Evolutionary conservation across 2,329 filamentous ascomycete species (phyloP).

Genomic region (Chaetomium strumarium): DNA sequence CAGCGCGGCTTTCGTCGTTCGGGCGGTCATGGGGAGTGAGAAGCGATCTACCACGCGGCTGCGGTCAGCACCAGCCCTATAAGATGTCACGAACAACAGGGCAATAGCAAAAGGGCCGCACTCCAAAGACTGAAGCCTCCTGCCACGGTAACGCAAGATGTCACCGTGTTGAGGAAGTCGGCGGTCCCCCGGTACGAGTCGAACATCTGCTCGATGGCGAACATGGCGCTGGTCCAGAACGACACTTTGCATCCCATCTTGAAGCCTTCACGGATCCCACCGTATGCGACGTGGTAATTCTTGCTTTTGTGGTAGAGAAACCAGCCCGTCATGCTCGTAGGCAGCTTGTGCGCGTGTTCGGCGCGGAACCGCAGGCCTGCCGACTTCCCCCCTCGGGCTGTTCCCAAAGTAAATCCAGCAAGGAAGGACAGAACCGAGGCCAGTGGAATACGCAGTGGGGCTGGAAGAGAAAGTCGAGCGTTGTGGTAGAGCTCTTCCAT

Average conservation of each 20-base stretch:
- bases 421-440: slow-evolving; percentile 58
- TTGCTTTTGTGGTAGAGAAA: slow-evolving; percentile 99
- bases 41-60: slow-evolving; percentile 58
- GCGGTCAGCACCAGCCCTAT: slow-evolving; percentile 3
- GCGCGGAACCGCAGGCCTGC: slow-evolving; percentile 82
- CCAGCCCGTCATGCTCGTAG: slow-evolving; percentile 78
- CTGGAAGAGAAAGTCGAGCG: slow-evolving; percentile 56
- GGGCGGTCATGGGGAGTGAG: slow-evolving; percentile 66
- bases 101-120: slow-evolving; percentile 32
- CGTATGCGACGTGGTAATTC: slow-evolving; percentile 80
- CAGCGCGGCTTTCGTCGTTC: slow-evolving; percentile 74
- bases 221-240: slow-evolving; percentile 69
- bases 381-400: slow-evolving; percentile 65
- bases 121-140: slow-evolving; percentile 84
- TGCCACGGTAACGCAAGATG: slow-evolving; percentile 77
- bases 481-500: slow-evolving; percentile 32
- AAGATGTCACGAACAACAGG: background rate
- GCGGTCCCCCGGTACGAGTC: slow-evolving; percentile 64
- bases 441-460: slow-evolving; percentile 59
- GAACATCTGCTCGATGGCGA: slow-evolving; percentile 77
- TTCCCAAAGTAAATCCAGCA: slow-evolving; percentile 65
- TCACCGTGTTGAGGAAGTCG: slow-evolving; percentile 74
- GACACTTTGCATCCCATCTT: slow-evolving; percentile 66
- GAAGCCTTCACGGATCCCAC: slow-evolving; percentile 71
- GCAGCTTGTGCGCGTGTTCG: slow-evolving; percentile 92